Evolutionary conservation across 768 basidiomycete species (phyloP).

Genomic region (Phaeotremella skinneri): DNA sequence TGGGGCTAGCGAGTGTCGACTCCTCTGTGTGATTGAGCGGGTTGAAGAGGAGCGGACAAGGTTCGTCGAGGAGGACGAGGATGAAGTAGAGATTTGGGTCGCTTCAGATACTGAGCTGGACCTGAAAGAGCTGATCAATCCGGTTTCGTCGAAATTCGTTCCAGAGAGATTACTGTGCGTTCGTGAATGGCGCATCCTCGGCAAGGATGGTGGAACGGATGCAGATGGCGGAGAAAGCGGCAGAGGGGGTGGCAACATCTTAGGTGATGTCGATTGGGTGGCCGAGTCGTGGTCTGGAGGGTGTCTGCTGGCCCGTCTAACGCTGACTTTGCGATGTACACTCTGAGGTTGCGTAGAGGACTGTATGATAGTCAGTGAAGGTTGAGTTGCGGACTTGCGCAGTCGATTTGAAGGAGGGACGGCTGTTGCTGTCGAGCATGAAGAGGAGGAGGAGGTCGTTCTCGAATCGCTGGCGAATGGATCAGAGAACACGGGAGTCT

Average conservation of each 20-base stretch:
- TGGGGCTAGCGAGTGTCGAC: not conserved
- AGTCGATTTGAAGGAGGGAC: slow-evolving; percentile 15
- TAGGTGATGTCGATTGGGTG: slow-evolving; percentile 9
- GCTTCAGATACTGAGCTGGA: not conserved
- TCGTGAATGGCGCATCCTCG: slow-evolving; percentile 21
- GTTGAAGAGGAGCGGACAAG: not conserved
- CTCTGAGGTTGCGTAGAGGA: slow-evolving; percentile 7
- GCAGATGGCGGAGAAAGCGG: not conserved
- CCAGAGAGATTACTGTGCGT: slow-evolving; percentile 16
- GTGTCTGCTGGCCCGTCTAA: slow-evolving; percentile 17
- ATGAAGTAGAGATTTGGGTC: not conserved
- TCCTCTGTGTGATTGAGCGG: not conserved
- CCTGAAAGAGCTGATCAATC: not conserved
- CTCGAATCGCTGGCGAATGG: slow-evolving; percentile 16
- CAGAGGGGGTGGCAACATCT: not conserved
- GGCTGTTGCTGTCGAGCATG: slow-evolving; percentile 20
- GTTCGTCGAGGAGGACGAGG: not conserved
- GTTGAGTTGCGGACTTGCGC: slow-evolving; percentile 20
- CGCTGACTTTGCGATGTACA: not conserved
- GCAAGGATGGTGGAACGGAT: not conserved
- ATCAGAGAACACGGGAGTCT: slow-evolving; percentile 8
- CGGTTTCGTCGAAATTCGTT: not conserved
- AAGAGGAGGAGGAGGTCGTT: slow-evolving; percentile 22
- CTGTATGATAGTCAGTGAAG: slow-evolving; percentile 16
- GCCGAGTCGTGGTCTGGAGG: slow-evolving; percentile 1